Evolutionary conservation across 306 rosid species (phyloP).

Genomic region (Citrullus colocynthis): DNA sequence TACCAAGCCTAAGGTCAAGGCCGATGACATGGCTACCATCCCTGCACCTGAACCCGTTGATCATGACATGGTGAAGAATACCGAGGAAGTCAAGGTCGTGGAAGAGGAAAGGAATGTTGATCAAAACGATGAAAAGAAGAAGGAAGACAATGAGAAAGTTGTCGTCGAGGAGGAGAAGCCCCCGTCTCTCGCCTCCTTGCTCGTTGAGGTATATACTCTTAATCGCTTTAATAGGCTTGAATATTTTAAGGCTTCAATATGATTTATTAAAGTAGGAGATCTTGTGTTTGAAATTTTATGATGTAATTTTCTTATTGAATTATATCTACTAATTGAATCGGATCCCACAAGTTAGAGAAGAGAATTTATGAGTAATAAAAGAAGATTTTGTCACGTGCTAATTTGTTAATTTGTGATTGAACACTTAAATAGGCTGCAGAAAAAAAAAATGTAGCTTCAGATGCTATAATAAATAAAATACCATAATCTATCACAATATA

Average conservation of each 20-base stretch:
- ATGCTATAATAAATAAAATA: too few species aligned
- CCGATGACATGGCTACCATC: not conserved
- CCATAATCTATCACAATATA: too few species aligned
- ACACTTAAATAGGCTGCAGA: too few species aligned
- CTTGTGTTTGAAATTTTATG: not conserved
- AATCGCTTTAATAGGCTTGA: not conserved
- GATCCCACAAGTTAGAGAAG: too few species aligned
- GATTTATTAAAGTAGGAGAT: not conserved
- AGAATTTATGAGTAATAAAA: too few species aligned
- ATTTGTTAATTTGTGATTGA: too few species aligned
- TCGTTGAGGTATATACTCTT: not conserved
- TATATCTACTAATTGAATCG: too few species aligned
- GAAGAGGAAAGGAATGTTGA: not conserved
- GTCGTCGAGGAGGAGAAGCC: not conserved
- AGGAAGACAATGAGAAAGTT: not conserved
- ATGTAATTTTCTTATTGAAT: too few species aligned
- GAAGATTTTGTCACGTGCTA: too few species aligned
- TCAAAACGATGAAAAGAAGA: not conserved
- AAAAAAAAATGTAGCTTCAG: too few species aligned
- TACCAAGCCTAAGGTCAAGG: not conserved
- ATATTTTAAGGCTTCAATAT: not conserved
- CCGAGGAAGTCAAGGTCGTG: not conserved
- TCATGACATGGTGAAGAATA: not conserved
- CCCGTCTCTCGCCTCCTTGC: not conserved
- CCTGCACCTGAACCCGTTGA: not conserved